A percentile compares a stretch with the other conserved stretches of the same genome.
Conservation (phyloP, 2,329 filamentous ascomycete genomes). For the Talaromyces islandicus region DNA sequence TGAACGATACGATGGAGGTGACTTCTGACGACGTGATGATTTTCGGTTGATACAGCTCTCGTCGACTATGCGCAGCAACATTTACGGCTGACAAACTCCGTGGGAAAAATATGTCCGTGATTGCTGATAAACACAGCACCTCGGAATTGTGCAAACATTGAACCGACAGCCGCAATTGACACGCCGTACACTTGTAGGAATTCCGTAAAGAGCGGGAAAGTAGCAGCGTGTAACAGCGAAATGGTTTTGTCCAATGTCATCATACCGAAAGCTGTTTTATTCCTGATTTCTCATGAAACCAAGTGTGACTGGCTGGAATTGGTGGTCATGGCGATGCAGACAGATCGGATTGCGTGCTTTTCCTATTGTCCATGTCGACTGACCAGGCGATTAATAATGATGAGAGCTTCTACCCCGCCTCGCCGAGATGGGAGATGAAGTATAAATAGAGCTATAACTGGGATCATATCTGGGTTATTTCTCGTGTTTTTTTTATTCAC, state of each 20-base stretch:
- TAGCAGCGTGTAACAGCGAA: background rate
- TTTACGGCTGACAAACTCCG: background rate
- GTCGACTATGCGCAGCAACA: background rate
- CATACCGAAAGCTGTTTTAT: background rate
- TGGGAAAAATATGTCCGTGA: background rate
- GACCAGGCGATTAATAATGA: background rate
- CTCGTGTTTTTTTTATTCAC: background rate
- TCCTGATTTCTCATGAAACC: conserved; percentile 25
- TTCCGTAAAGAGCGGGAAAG: background rate
- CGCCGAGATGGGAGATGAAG: background rate
- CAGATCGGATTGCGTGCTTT: conserved; percentile 26
- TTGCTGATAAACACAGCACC: background rate
- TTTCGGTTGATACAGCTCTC: background rate
- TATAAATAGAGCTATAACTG: background rate
- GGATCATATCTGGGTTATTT: background rate
- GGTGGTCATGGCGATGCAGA: conserved; percentile 12
- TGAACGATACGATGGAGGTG: background rate
- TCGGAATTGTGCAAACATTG: background rate
- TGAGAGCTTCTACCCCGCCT: background rate
- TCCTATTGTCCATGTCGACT: background rate
- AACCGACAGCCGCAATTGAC: background rate
- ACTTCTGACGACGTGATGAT: background rate
- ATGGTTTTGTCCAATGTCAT: background rate
- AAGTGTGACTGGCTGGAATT: conserved; percentile 3
- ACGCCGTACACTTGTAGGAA: background rate